Conservation (phyloP, 1,284 basidiomycete genomes). For the Ganoderma boninense region DNA sequence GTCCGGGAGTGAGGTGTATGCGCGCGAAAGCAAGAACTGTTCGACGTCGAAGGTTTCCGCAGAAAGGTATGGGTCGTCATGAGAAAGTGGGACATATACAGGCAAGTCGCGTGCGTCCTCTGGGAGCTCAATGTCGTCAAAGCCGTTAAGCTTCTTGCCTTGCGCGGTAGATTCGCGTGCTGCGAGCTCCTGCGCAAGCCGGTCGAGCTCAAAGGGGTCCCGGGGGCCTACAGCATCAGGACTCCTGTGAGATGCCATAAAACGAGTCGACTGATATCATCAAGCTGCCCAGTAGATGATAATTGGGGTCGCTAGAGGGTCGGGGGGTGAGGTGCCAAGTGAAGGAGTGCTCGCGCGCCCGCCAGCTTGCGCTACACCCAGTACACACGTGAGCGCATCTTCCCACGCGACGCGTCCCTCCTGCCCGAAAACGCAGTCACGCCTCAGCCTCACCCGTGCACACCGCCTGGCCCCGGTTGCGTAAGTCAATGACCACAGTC, state of each 20-base stretch:
- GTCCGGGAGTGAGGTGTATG: conserved; percentile 88
- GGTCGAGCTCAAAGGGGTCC: conserved; percentile 73
- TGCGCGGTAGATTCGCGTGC: conserved; percentile 61
- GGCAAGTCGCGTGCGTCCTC: conserved; percentile 65
- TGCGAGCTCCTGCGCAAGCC: conserved; percentile 77
- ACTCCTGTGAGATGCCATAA: conserved; percentile 28
- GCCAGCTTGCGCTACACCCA: not conserved
- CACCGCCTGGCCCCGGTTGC: not conserved
- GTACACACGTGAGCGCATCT: not conserved
- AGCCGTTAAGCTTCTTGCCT: conserved; percentile 18
- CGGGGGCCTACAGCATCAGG: conserved; percentile 23
- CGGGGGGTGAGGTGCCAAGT: not conserved
- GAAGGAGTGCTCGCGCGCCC: not conserved
- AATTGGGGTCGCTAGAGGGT: not conserved
- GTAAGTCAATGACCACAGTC: not conserved
- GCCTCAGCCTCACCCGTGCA: not conserved
- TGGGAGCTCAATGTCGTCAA: conserved; percentile 26
- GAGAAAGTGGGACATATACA: conserved; percentile 79
- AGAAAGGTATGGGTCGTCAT: conserved; percentile 77
- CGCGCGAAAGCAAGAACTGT: conserved; percentile 87
- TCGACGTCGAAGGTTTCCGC: conserved; percentile 83
- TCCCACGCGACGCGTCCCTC: not conserved
- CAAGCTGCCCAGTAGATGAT: not conserved
- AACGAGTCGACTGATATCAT: not conserved
- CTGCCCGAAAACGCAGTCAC: not conserved